A percentile compares a stretch with the other conserved stretches of the same genome.
Evolutionary conservation across 768 basidiomycete genomes (phyloP).

Genomic region (Auriscalpium vulgare): DNA sequence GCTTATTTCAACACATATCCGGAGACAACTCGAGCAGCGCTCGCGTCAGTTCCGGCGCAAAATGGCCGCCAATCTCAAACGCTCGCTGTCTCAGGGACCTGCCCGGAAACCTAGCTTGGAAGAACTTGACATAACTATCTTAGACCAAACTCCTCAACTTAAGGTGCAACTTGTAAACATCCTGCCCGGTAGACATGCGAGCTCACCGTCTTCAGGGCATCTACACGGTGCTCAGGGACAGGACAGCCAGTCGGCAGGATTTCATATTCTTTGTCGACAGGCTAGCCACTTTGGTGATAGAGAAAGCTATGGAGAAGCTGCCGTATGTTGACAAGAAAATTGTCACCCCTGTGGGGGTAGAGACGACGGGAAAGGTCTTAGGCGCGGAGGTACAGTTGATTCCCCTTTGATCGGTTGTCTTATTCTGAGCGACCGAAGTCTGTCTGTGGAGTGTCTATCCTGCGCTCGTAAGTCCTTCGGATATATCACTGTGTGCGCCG

Average conservation of each 20-base stretch:
- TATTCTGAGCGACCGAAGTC: conserved; percentile 31
- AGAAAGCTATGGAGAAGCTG: conserved; percentile 77
- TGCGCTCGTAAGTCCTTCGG: conserved; percentile 61
- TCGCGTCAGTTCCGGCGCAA: conserved; percentile 63
- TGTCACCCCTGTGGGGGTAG: conserved; percentile 55
- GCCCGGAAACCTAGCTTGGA: conserved; percentile 22
- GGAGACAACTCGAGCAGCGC: conserved; percentile 75
- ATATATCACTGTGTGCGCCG: neutral
- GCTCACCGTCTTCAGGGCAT: conserved; percentile 54
- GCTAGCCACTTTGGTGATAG: conserved; percentile 75
- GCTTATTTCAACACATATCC: conserved; percentile 85
- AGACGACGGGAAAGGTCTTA: conserved; percentile 53
- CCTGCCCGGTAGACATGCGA: neutral
- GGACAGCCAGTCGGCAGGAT: conserved; percentile 64
- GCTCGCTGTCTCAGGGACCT: conserved; percentile 14
- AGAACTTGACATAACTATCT: conserved; percentile 48
- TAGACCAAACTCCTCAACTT: conserved; percentile 76
- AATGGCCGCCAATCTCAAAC: conserved; percentile 40
- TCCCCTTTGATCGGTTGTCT: neutral
- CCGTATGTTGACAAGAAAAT: conserved; percentile 59
- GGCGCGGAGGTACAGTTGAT: conserved; percentile 43
- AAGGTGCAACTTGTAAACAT: conserved; percentile 36
- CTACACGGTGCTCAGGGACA: conserved; percentile 76
- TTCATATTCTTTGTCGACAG: conserved; percentile 92
- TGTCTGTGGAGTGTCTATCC: conserved; percentile 83